Conservation (phyloP, 192 early-diverging fungal species). For the Coemansia sp. region DNA sequence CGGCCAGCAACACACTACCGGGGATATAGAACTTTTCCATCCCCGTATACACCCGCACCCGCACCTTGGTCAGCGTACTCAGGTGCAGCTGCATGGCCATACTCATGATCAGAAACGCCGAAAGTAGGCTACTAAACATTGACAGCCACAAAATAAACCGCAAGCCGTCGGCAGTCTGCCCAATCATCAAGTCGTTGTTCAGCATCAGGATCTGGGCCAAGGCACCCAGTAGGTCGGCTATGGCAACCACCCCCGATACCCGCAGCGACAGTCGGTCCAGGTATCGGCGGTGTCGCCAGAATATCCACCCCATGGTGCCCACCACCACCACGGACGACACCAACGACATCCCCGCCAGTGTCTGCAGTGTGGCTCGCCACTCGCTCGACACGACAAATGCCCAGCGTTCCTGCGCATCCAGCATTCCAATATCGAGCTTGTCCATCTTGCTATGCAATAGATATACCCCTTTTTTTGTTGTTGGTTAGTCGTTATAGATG, state of each 20-base stretch:
- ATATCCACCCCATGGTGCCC: constrained; percentile 2
- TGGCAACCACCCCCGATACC: constrained; percentile 24
- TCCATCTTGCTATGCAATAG: too few relatives aligned
- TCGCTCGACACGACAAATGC: constrained; percentile 24
- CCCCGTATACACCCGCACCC: constrained; percentile 25
- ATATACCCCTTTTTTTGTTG: too few relatives aligned
- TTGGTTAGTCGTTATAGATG: too few relatives aligned
- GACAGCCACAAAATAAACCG: constrained; percentile 32
- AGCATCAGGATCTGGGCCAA: constrained; percentile 15
- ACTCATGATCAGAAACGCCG: constrained; percentile 25
- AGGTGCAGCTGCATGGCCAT: constrained; percentile 40
- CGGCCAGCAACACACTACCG: constrained; percentile 7
- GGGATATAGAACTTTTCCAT: constrained; percentile 28
- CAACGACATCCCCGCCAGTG: constrained; percentile 20
- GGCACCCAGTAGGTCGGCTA: constrained; percentile 12
- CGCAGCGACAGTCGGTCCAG: constrained; percentile 28
- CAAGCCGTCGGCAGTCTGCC: constrained; percentile 4
- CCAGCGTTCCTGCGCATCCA: constrained; percentile 1
- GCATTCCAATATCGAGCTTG: neutral
- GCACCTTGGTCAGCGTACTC: constrained; percentile 33
- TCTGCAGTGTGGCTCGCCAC: constrained; percentile 18
- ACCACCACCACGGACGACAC: constrained; percentile 15
- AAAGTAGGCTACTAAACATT: constrained; percentile 21
- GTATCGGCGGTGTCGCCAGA: constrained; percentile 13
- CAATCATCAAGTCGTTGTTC: constrained; percentile 29